Evolutionary conservation across 768 basidiomycete species (phyloP).

Genomic region (Xerocomus brunneocitrinus): DNA sequence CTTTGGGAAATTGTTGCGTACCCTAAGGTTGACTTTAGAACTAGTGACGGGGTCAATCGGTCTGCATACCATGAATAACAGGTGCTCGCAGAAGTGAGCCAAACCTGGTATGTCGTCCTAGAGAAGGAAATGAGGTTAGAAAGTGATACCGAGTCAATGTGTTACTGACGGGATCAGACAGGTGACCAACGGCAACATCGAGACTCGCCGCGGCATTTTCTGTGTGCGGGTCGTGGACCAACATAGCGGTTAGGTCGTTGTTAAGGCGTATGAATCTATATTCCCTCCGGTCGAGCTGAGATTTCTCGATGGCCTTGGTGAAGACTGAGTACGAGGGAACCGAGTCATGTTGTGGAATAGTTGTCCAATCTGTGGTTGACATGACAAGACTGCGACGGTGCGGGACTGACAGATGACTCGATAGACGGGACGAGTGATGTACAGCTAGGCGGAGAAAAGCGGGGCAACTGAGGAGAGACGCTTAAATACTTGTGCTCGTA

Average conservation of each 20-base stretch:
- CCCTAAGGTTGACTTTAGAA: slow-evolving; percentile 43
- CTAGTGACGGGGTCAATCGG: not conserved
- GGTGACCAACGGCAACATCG: slow-evolving; percentile 91
- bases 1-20: slow-evolving; percentile 77
- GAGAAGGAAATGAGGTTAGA: not conserved
- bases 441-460: slow-evolving; percentile 7
- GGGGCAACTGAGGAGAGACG: not conserved
- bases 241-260: slow-evolving; percentile 83
- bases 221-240: slow-evolving; percentile 79
- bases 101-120: slow-evolving; percentile 88
- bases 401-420: not conserved
- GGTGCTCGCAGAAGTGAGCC: slow-evolving; percentile 94
- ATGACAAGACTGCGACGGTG: slow-evolving; percentile 20
- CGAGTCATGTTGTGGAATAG: slow-evolving; percentile 8
- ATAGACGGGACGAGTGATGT: not conserved
- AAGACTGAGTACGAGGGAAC: slow-evolving; percentile 52
- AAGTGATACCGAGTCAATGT: not conserved
- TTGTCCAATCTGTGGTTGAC: slow-evolving; percentile 21
- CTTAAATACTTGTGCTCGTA: not conserved
- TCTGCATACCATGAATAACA: slow-evolving; percentile 83
- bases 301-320: slow-evolving; percentile 59
- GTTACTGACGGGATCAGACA: slow-evolving; percentile 79
- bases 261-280: slow-evolving; percentile 80
- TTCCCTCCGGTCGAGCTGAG: slow-evolving; percentile 71
- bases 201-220: slow-evolving; percentile 95